Conservation (phyloP, 139 green algal species). For the Zygnema cylindricum region DNA sequence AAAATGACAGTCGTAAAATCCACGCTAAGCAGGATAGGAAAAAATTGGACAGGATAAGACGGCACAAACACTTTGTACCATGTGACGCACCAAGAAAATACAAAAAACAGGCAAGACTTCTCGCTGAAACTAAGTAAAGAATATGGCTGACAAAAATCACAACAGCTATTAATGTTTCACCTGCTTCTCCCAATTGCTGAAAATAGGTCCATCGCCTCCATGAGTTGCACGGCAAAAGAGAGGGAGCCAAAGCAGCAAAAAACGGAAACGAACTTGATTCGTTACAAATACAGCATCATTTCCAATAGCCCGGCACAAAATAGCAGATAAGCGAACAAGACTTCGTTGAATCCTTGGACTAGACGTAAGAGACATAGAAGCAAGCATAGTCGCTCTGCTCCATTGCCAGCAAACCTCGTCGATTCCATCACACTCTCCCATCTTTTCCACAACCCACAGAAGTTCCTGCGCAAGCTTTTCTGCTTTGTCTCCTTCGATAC, state of each 20-base stretch:
- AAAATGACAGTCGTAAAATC: too few relatives aligned
- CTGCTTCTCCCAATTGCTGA: constrained; percentile 5
- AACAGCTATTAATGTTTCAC: neutral
- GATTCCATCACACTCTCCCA: constrained; percentile 19
- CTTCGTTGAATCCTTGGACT: constrained; percentile 11
- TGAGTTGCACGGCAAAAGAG: constrained; percentile 6
- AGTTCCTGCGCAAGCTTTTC: constrained; percentile 27
- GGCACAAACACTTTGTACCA: too few relatives aligned
- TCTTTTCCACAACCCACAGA: constrained; percentile 22
- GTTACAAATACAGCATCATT: neutral
- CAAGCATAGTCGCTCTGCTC: neutral
- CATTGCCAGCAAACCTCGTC: constrained; percentile 20
- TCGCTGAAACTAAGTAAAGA: neutral
- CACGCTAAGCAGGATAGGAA: too few relatives aligned
- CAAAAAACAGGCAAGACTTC: neutral
- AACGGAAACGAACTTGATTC: neutral
- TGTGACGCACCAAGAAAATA: neutral
- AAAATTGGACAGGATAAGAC: too few relatives aligned
- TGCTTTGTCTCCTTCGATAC: neutral
- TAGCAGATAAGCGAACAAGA: constrained; percentile 9
- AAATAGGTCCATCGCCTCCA: constrained; percentile 18
- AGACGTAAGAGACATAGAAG: neutral
- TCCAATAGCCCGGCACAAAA: neutral
- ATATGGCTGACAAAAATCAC: neutral
- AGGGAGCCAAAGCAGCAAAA: constrained; percentile 31